phyloP scores from a whole-genome alignment of 176 grass and related monocot genomes.

The Oryza meyeriana region DNA sequence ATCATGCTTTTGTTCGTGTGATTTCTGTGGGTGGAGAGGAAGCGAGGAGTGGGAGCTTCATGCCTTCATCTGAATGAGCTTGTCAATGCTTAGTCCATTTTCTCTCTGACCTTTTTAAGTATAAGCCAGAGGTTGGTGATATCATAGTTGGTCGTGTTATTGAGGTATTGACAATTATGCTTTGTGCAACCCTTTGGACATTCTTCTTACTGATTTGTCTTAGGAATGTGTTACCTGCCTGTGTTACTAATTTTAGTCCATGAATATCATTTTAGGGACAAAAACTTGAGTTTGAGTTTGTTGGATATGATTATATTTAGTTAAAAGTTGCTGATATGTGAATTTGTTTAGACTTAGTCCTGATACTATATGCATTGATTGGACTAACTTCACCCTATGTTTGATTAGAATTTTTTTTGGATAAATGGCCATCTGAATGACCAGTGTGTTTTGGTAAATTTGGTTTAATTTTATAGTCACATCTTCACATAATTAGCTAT shows the following conservation, averaged over 20 bases:
- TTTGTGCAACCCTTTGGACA: neutral
- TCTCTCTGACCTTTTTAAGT: slow-evolving; percentile 41
- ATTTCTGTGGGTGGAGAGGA: neutral
- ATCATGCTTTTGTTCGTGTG: neutral
- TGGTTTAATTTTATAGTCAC: neutral
- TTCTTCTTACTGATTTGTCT: slow-evolving; percentile 9
- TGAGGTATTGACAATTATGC: slow-evolving; percentile 47
- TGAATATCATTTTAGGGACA: neutral
- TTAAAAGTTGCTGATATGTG: neutral
- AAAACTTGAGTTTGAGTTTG: neutral
- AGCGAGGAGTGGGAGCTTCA: neutral
- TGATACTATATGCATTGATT: neutral
- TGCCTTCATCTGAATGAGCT: neutral
- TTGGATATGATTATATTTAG: neutral
- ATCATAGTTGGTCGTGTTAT: slow-evolving; percentile 97
- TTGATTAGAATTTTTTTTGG: neutral
- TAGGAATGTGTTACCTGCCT: neutral
- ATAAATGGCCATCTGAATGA: neutral
- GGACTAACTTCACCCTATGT: no score
- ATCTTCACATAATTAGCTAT: neutral
- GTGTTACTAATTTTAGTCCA: neutral
- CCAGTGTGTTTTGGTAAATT: neutral
- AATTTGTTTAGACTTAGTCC: neutral
- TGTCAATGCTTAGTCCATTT: slow-evolving; percentile 8
- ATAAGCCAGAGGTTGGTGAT: slow-evolving; percentile 97